Evolutionary conservation across 306 rosid genomes (phyloP).

Genomic region (Bauhinia variegata): DNA sequence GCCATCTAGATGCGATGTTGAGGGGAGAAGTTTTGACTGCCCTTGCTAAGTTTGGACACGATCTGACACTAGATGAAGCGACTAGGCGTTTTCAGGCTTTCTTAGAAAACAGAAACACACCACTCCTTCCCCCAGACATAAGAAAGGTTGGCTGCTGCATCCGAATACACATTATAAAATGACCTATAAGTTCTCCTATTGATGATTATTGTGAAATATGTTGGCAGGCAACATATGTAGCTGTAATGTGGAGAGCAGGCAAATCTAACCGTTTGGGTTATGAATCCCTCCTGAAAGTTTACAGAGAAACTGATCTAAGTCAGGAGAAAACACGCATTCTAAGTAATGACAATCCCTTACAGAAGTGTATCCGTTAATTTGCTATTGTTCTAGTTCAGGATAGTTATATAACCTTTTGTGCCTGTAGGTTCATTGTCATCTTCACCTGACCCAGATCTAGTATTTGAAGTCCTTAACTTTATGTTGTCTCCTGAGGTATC

Average conservation of each 20-base stretch:
- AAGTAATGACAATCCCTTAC: conserved; percentile 43
- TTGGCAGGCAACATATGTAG: conserved; percentile 84
- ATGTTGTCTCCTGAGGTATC: conserved; percentile 57
- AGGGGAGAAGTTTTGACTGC: conserved; percentile 91
- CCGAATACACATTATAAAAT: conserved; percentile 10
- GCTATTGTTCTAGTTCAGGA: conserved; percentile 9
- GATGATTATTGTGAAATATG: conserved; percentile 41
- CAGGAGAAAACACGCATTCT: conserved; percentile 91
- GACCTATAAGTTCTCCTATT: conserved; percentile 15
- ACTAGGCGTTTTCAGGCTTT: conserved; percentile 74
- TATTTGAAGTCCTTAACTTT: conserved; percentile 54
- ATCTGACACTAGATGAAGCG: conserved; percentile 75
- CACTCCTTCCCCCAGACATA: conserved; percentile 86
- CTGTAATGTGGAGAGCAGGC: conserved; percentile 69
- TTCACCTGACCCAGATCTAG: conserved; percentile 51
- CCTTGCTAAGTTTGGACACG: conserved; percentile 76
- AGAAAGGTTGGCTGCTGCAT: conserved; percentile 67
- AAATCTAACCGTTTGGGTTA: conserved; percentile 59
- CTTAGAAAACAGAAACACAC: conserved; percentile 74
- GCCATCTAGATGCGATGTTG: conserved; percentile 81
- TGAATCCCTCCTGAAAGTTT: conserved; percentile 78
- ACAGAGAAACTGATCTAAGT: conserved; percentile 82
- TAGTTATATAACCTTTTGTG: conserved; percentile 28
- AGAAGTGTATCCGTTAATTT: conserved; percentile 14
- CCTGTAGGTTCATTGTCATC: conserved; percentile 49